A percentile compares a stretch with the other conserved stretches of the same genome.
Conservation (phyloP, 352 stramenopile species). For the Pythium brachiatum region DNA sequence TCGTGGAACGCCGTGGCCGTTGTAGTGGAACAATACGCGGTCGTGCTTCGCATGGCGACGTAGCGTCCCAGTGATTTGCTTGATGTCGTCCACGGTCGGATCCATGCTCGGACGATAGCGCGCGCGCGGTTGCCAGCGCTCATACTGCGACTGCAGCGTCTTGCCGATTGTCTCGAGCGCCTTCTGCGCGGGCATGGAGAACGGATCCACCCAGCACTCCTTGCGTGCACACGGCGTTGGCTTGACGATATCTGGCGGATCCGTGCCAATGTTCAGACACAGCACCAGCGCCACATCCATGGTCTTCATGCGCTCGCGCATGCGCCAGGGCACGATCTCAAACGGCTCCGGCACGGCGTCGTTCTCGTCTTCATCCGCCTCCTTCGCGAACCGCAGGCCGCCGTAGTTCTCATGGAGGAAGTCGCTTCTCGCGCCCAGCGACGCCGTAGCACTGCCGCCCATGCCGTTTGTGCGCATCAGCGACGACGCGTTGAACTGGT, state of each 20-base stretch:
- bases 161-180: constrained; percentile 96
- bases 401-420: constrained; percentile 34
- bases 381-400: constrained; percentile 61
- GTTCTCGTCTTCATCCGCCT: constrained; percentile 32
- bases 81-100: constrained; percentile 96
- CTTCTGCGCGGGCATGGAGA: constrained; percentile 91
- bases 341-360: constrained; percentile 25
- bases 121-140: constrained; percentile 93
- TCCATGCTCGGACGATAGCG: constrained; percentile 95
- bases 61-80: constrained; percentile 92
- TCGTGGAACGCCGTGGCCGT: constrained; percentile 98
- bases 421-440: constrained; percentile 6
- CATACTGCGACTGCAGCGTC: constrained; percentile 94
- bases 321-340: constrained; percentile 79
- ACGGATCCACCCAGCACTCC: constrained; percentile 98
- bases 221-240: constrained; percentile 95
- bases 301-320: constrained; percentile 88
- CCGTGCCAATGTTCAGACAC: constrained; percentile 97
- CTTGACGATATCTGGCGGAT: constrained; percentile 97
- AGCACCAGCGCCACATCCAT: constrained; percentile 96
- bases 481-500: constrained; percentile 12
- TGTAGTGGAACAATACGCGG: constrained; percentile 99
- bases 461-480: constrained; percentile 1
- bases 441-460: not conserved
- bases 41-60: constrained; percentile 91